Base-by-base conservation (phyloP, 106 monocot species). In the Acanthochlamys bracteata region DNA sequence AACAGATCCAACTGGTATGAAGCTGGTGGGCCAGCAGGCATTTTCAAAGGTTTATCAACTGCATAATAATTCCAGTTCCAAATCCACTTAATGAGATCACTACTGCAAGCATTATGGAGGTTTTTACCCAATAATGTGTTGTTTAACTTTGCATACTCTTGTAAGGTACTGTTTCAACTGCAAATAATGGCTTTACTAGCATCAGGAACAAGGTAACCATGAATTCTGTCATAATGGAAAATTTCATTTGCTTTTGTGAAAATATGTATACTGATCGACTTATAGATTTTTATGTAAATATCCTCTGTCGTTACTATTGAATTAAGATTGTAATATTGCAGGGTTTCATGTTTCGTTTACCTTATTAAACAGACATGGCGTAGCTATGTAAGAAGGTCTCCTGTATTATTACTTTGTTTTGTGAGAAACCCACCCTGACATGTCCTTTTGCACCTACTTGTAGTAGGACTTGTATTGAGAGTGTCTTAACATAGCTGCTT, bases 161-260 rank as follows among this genome's bases (percentile, higher is more conserved):
- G 71, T 58, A 65, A 91, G 96, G 96, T 57, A 55, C 61, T 74
- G 88, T 91, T 68, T 98, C 96, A 22, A 98, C 96, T 71, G 75
- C 88, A 60, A 98, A 98, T 53, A 98, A 83, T 77, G 91, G 96
- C 46, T 98, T 98, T 74, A 80, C 82, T 53, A 98, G 96, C 69
- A 88, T 98, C 75, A 80, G 96, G 77, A 91, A 91, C 71, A 91
- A 77, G 88, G 96, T 96, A 80, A 46, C 49, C 25, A 17, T 24
- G 14, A 25, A 16, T 20, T 63, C 16, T 45, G 43, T 45, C 23
- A 10, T 63, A 19, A 12, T 45, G 13, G 40, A 27, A 33, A 41
- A 25, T 55, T 55, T 55, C 20, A 55, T 55, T 55, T 49, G 49
- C 49, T 49, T 17, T 12, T 3, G 1, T 49, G 33, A 49, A 17